These are phyloP conservation scores for Phytophthora sansomeana DNA, from an alignment of 352 stramenopile genomes.

Conservation along the genomic window DNA sequence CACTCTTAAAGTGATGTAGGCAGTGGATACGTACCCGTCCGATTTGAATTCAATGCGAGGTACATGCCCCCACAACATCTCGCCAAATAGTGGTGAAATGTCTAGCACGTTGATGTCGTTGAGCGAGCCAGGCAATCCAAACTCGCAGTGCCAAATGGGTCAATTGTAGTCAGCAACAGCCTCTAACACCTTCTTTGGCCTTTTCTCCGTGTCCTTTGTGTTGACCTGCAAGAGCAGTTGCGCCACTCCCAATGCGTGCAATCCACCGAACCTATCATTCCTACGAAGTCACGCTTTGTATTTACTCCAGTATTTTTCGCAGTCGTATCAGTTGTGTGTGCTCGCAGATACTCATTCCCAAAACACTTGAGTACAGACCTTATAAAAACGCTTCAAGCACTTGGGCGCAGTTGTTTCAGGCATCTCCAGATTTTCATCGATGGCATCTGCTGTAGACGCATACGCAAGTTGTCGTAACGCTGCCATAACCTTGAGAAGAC, in stretches of 20 bases:
- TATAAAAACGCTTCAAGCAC: background rate
- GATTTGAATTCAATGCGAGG: background rate
- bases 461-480: background rate
- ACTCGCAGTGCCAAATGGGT: constrained; percentile 30
- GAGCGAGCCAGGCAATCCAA: constrained; percentile 18
- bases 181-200: constrained; percentile 20
- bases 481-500: background rate
- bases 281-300: background rate
- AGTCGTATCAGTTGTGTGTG: background rate
- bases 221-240: too few relatives aligned
- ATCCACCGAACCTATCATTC: constrained; percentile 12
- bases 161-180: constrained; percentile 21
- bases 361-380: background rate
- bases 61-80: background rate
- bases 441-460: background rate
- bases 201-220: constrained; percentile 23
- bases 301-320: background rate
- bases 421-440: background rate
- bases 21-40: background rate
- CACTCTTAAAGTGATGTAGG: too few relatives aligned
- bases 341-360: background rate
- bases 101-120: constrained; percentile 33
- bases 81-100: constrained; percentile 20
- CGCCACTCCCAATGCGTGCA: constrained; percentile 12
- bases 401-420: background rate